phyloP scores from a whole-genome alignment of 2,329 filamentous ascomycete genomes.

The Mycosphaerella sp. region DNA sequence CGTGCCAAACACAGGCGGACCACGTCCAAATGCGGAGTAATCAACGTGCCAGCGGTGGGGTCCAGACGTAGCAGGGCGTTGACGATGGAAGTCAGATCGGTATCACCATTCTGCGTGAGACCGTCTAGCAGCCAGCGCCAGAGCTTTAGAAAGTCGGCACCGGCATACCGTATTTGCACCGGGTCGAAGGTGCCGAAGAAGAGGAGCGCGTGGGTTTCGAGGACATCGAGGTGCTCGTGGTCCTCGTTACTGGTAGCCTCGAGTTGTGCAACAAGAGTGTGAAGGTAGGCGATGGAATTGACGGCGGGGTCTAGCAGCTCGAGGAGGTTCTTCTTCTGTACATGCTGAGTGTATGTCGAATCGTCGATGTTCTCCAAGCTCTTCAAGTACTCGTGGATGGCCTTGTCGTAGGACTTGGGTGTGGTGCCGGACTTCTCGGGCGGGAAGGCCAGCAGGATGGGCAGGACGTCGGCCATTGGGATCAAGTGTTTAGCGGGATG shows the following conservation, averaged over 20 bases:
- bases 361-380: slow-evolving; percentile 33
- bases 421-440: slow-evolving; percentile 24
- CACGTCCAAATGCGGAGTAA: slow-evolving; percentile 55
- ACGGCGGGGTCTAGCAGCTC: slow-evolving; percentile 49
- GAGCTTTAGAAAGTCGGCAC: slow-evolving; percentile 43
- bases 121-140: slow-evolving; percentile 34
- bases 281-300: slow-evolving; percentile 56
- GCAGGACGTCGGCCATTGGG: slow-evolving; percentile 27
- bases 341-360: slow-evolving; percentile 33
- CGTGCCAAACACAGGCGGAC: slow-evolving; percentile 53
- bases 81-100: slow-evolving; percentile 31
- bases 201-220: slow-evolving; percentile 44
- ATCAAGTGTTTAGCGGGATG: not conserved
- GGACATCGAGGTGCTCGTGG: slow-evolving; percentile 35
- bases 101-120: slow-evolving; percentile 7
- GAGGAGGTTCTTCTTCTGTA: slow-evolving; percentile 39
- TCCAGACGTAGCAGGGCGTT: slow-evolving; percentile 60
- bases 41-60: slow-evolving; percentile 60
- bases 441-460: slow-evolving; percentile 33
- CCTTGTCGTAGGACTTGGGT: slow-evolving; percentile 38
- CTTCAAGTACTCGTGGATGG: slow-evolving; percentile 33
- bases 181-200: slow-evolving; percentile 49
- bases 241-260: slow-evolving; percentile 19
- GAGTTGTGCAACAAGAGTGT: slow-evolving; percentile 43
- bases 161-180: slow-evolving; percentile 51